Percentiles rank a stretch among this genome's conserved stretches.
Conservation (phyloP, 371 early-diverging fungal genomes). For the Syncephalis plumigaleata region DNA sequence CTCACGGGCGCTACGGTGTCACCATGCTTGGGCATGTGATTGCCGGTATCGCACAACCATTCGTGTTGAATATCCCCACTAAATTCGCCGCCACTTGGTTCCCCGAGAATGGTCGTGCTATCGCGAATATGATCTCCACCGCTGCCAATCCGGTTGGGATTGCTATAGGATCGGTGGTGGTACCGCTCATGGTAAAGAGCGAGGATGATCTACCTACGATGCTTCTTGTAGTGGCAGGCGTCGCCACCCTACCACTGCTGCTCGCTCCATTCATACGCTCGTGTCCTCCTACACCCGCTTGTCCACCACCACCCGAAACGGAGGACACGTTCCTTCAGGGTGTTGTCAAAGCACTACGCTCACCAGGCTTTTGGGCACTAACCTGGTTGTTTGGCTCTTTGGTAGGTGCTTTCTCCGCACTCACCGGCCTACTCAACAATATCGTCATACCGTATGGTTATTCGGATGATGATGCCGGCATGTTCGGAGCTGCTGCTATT, state of each 20-base stretch:
- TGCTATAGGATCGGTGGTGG: constrained; percentile 30
- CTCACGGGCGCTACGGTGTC: constrained; percentile 8
- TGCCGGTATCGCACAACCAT: constrained; percentile 33
- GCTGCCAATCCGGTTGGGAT: constrained; percentile 25
- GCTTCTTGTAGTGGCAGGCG: constrained; percentile 24
- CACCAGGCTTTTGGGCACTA: constrained; percentile 27
- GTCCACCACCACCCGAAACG: constrained; percentile 14
- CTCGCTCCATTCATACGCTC: constrained; percentile 25
- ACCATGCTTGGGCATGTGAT: constrained; percentile 37
- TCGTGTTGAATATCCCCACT: constrained; percentile 37
- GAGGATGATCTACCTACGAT: constrained; percentile 16
- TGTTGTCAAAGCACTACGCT: not conserved
- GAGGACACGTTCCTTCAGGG: not conserved
- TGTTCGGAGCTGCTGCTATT: constrained; percentile 30
- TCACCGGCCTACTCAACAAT: constrained; percentile 35
- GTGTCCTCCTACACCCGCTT: constrained; percentile 26
- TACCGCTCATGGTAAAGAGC: constrained; percentile 23
- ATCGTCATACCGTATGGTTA: constrained; percentile 46
- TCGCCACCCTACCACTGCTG: constrained; percentile 20
- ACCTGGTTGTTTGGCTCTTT: constrained; percentile 29
- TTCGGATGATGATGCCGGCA: constrained; percentile 29
- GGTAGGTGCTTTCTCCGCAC: constrained; percentile 42
- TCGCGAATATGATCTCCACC: constrained; percentile 35
- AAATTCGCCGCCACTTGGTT: constrained; percentile 48
- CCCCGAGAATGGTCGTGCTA: constrained; percentile 35